Conservation (phyloP, 805 yeast genomes). For the Wickerhamomyces hampshirensis region DNA sequence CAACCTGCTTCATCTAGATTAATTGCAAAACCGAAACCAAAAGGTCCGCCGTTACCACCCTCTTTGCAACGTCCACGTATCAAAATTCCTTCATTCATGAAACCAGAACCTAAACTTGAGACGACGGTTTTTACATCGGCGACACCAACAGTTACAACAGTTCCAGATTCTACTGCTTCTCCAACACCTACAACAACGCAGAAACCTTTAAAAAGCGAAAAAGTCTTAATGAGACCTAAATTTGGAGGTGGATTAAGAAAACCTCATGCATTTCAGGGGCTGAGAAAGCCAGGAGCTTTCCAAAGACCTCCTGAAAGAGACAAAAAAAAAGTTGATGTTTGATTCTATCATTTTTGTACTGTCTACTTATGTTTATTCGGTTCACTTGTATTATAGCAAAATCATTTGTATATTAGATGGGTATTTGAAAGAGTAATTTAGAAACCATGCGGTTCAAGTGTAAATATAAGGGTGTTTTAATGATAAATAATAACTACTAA, state of each 20-base stretch:
- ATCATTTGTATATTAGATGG: slow-evolving; percentile 10
- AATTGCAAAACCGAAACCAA: not conserved
- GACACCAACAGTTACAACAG: not conserved
- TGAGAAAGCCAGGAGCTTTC: slow-evolving; percentile 27
- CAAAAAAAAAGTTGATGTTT: slow-evolving; percentile 16
- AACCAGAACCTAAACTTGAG: slow-evolving; percentile 3
- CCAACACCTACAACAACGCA: slow-evolving; percentile 2
- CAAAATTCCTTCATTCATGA: slow-evolving; percentile 10
- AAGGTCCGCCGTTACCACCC: not conserved
- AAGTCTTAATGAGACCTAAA: slow-evolving; percentile 20
- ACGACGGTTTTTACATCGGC: not conserved
- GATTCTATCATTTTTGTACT: no score
- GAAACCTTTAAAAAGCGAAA: slow-evolving; percentile 6
- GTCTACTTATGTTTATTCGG: no score
- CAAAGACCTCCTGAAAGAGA: slow-evolving; percentile 22
- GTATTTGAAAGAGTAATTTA: not conserved
- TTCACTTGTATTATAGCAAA: slow-evolving; percentile 2
- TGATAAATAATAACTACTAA: no score
- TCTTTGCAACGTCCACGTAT: slow-evolving; percentile 27
- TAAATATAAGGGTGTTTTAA: no score
- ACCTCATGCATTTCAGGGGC: slow-evolving; percentile 20
- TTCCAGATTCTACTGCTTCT: not conserved
- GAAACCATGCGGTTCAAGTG: no score
- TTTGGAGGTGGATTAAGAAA: slow-evolving; percentile 21
- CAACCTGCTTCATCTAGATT: not conserved